These are phyloP conservation scores for Dacryopinax spathularia DNA, from an alignment of 768 basidiomycete genomes.

Conservation along the genomic window DNA sequence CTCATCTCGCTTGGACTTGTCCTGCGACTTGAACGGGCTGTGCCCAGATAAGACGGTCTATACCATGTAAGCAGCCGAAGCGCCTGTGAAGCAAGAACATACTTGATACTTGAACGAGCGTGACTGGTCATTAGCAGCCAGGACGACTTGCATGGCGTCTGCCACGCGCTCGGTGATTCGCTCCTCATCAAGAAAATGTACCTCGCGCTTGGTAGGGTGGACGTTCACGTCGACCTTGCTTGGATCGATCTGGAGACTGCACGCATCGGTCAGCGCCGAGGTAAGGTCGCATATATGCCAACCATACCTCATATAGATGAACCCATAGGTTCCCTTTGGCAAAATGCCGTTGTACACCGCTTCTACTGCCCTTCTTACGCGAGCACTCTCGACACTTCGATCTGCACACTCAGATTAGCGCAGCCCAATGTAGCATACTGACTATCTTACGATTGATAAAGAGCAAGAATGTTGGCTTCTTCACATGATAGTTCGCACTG, in stretches of 20 bases:
- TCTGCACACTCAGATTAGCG: constrained; percentile 35
- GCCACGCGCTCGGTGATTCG: constrained; percentile 63
- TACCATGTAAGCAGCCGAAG: not conserved
- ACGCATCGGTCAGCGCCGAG: not conserved
- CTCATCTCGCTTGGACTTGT: not conserved
- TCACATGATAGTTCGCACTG: constrained; percentile 77
- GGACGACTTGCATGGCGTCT: constrained; percentile 50
- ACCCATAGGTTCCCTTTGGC: constrained; percentile 80
- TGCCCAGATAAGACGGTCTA: constrained; percentile 23
- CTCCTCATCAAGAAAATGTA: constrained; percentile 88
- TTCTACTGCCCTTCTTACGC: constrained; percentile 80
- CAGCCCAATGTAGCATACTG: not conserved
- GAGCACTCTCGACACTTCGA: constrained; percentile 75
- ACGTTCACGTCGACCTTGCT: constrained; percentile 91
- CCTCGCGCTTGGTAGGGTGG: constrained; percentile 93
- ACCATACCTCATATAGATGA: constrained; percentile 80
- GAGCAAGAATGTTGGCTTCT: constrained; percentile 68
- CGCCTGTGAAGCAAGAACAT: not conserved
- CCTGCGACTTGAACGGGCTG: not conserved
- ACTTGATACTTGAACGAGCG: constrained; percentile 31
- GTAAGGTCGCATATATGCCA: constrained; percentile 3
- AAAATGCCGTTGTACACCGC: constrained; percentile 68
- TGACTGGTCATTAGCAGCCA: constrained; percentile 33
- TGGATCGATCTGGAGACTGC: constrained; percentile 69
- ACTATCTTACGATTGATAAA: constrained; percentile 79